These are phyloP conservation scores for Aureobasidium sp. DNA, from an alignment of 2,329 filamentous ascomycete species.

Conservation along the genomic window DNA sequence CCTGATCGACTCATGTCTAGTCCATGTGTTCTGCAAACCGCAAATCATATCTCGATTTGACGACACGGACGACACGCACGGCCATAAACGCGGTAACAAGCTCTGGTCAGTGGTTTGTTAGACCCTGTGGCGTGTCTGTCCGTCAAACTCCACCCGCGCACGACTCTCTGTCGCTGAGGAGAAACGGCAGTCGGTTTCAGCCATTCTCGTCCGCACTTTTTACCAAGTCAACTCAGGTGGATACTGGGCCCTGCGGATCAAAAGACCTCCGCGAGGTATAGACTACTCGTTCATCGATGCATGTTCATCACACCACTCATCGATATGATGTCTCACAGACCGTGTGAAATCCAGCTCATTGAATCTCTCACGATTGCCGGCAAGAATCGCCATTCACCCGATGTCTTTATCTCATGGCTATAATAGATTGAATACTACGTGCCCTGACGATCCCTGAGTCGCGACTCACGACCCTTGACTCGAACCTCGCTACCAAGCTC, in stretches of 20 bases:
- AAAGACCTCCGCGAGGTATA: background rate
- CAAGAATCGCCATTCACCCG: background rate
- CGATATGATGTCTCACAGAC: too few species aligned
- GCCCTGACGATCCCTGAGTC: slow-evolving; percentile 1
- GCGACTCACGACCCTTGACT: background rate
- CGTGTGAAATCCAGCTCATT: background rate
- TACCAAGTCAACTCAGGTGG: background rate
- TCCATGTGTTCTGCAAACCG: background rate
- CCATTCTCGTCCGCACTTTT: background rate
- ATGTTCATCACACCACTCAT: background rate
- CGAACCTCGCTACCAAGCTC: background rate
- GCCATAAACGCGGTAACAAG: background rate
- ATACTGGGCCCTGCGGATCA: background rate
- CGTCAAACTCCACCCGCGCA: background rate
- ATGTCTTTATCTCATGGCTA: background rate
- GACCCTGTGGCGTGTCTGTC: background rate
- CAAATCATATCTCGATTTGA: background rate
- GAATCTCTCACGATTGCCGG: background rate
- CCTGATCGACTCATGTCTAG: background rate
- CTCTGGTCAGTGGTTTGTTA: slow-evolving; percentile 1
- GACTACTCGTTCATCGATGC: background rate
- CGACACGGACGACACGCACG: background rate
- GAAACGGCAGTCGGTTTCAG: background rate
- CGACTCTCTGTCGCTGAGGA: background rate
- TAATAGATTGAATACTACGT: background rate